Conservation (phyloP, 164 flowering plant genomes). For the Piper longum region DNA sequence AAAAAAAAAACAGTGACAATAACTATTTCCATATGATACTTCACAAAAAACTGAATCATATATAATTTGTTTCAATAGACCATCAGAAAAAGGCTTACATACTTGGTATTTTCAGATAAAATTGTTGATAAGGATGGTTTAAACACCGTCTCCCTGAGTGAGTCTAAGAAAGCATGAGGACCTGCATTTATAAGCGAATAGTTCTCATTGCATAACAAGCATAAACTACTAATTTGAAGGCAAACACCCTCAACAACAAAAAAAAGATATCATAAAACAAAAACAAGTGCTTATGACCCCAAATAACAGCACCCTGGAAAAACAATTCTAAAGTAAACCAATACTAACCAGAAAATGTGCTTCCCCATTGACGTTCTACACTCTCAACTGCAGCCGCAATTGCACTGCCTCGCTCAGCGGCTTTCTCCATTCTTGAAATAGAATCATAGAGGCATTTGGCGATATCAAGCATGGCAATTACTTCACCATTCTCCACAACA, state of each 20-base stretch:
- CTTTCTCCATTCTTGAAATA: slow-evolving; percentile 92
- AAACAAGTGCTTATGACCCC: background rate
- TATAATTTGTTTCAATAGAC: background rate
- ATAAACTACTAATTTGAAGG: too few species aligned
- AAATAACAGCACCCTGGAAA: background rate
- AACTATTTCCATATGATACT: too few species aligned
- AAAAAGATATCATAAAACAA: too few species aligned
- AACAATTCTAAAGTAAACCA: background rate
- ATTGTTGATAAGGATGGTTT: slow-evolving; percentile 90
- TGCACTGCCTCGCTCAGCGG: slow-evolving; percentile 99
- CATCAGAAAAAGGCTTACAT: slow-evolving; percentile 4
- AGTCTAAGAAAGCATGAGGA: slow-evolving; percentile 82
- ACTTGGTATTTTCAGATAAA: slow-evolving; percentile 65
- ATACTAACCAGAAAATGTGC: slow-evolving; percentile 51
- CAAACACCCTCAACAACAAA: too few species aligned
- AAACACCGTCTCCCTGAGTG: slow-evolving; percentile 88
- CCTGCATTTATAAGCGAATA: slow-evolving; percentile 28
- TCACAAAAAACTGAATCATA: too few species aligned
- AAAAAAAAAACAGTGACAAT: background rate
- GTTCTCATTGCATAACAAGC: background rate
- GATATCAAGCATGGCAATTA: slow-evolving; percentile 81
- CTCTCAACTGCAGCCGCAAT: slow-evolving; percentile 99
- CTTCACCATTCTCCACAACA: slow-evolving; percentile 98
- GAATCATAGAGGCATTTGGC: slow-evolving; percentile 99
- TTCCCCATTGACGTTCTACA: slow-evolving; percentile 90